phyloP scores from a whole-genome alignment of 768 basidiomycete species.

The Xerocomus brunneocitrinus region DNA sequence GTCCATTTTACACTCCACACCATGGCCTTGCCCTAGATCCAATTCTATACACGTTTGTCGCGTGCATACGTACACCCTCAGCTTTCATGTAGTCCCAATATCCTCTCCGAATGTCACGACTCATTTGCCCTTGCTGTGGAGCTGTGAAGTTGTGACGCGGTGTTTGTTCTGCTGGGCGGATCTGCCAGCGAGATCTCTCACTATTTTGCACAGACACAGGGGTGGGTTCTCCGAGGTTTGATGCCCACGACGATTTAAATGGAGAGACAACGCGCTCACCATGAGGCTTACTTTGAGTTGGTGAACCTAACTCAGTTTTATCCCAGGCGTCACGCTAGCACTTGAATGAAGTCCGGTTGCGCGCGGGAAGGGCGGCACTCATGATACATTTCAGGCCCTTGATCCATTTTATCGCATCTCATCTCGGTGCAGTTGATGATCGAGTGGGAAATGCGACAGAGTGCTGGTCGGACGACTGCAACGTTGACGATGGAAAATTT shows the following conservation, averaged over 20 bases:
- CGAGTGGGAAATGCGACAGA: not conserved
- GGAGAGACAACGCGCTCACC: slow-evolving; percentile 23
- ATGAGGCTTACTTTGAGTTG: slow-evolving; percentile 13
- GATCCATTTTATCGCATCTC: not conserved
- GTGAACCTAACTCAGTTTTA: slow-evolving; percentile 19
- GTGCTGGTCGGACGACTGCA: not conserved
- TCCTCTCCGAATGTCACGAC: slow-evolving; percentile 17
- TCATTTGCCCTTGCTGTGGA: slow-evolving; percentile 2
- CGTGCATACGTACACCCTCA: slow-evolving; percentile 9
- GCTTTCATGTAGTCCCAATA: slow-evolving; percentile 12
- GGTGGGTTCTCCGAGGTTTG: slow-evolving; percentile 28
- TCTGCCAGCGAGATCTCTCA: slow-evolving; percentile 18
- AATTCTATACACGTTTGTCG: slow-evolving; percentile 11
- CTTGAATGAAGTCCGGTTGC: not conserved
- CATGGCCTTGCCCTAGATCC: slow-evolving; percentile 10
- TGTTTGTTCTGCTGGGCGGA: slow-evolving; percentile 6
- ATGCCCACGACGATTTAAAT: slow-evolving; percentile 11
- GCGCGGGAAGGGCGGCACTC: not conserved
- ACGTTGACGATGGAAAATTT: not conserved
- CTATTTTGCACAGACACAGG: slow-evolving; percentile 3
- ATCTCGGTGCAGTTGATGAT: not conserved
- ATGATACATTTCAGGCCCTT: not conserved
- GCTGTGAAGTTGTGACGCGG: slow-evolving; percentile 8
- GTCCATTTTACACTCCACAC: slow-evolving; percentile 6
- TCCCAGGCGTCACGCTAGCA: not conserved